Conservation (phyloP, 768 basidiomycete species). For the Lanmaoa pseudosensibilis region DNA sequence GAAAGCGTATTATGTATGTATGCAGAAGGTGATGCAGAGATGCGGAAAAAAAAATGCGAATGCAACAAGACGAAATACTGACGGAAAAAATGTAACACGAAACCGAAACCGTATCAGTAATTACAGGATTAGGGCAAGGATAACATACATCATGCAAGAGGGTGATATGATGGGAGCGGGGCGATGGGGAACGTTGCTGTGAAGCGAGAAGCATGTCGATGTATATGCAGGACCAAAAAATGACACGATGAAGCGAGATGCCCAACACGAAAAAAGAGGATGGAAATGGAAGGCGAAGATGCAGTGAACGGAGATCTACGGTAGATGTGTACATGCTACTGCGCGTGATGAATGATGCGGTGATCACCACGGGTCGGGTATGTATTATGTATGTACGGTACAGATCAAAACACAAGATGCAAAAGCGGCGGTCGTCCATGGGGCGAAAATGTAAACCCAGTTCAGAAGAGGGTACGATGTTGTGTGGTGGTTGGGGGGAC, state of each 20-base stretch:
- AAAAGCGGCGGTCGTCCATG: constrained; percentile 8
- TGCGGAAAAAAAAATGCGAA: neutral
- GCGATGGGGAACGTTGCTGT: neutral
- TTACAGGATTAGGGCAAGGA: neutral
- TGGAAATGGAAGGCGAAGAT: constrained; percentile 11
- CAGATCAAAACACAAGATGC: constrained; percentile 10
- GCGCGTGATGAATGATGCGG: constrained; percentile 6
- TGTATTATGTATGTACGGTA: constrained; percentile 9
- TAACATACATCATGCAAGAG: neutral
- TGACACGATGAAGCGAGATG: neutral
- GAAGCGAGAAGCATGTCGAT: neutral
- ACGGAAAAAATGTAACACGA: neutral
- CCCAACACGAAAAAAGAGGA: constrained; percentile 3
- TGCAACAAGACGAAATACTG: neutral
- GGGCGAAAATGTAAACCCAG: neutral
- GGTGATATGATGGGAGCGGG: neutral
- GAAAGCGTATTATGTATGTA: neutral
- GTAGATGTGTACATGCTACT: constrained; percentile 14
- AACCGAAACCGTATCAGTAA: neutral
- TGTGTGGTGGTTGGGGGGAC: neutral
- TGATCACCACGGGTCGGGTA: constrained; percentile 2
- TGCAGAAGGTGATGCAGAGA: neutral
- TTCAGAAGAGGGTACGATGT: neutral
- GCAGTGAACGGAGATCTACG: constrained; percentile 19
- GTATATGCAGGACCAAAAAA: neutral